Base-by-base conservation (phyloP, 805 yeast genomes). In the Saturnispora serradocipensis region DNA sequence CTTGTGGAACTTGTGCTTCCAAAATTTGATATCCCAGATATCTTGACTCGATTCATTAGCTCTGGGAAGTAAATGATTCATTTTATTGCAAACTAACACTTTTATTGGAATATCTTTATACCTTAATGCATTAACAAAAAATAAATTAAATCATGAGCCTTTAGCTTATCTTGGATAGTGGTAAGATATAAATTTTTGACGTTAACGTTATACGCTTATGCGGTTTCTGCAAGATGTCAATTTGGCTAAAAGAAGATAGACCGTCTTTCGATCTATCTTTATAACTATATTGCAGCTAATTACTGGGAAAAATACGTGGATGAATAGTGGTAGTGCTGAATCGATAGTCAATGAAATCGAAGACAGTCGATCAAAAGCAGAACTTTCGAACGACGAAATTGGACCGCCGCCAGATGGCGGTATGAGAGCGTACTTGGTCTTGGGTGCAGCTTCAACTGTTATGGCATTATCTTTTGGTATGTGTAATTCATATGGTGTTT, bases 1-100 rank as follows among this genome's bases (percentile, higher is more conserved):
- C 66, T 85, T 51, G 71, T 78, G 16, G 93, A 85, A 64, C 76
- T 84, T 35, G 67, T 76, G 36, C 65, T 85, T 63, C 84, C 76
- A 46, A 72, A 68, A 59, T 67, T 76, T 61, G 90, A 85, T 63
- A 78, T 78, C 57, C 88, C 90, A 10, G 72, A 38, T 20, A 52
- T 49, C 13, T 40, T 54, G 2, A 30, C 20, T 8, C 24, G n/a
- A 25, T 43, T 48, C 6, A 25, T 16, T 46, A 7, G 22, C 16
- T 20, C 16, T 8, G 16, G 25, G n/a, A 9, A 24, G 7, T 16
- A 7, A 11, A 13, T 13, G 3, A 20, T 9, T 1, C 25, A 9
- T 20, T 30, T 32, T 45, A 20, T 45, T 32, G n/a, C 25, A 43
- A 7, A 25, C 9, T 8, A 7, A 6, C 9, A 5, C 39, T 13